Conservation (phyloP, 2,329 filamentous ascomycete genomes). For the Penicillium psychrosexuale region DNA sequence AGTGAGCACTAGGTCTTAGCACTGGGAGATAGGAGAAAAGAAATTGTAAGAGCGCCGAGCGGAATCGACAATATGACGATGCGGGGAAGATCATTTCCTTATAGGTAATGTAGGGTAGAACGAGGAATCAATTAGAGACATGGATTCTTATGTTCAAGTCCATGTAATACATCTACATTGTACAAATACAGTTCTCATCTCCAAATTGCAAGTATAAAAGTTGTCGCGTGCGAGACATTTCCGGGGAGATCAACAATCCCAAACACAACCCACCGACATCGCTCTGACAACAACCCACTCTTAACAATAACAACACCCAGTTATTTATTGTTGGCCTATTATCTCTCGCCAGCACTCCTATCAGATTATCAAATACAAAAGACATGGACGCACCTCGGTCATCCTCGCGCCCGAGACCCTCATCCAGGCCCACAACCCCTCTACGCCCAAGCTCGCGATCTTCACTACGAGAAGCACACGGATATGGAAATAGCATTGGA, state of each 20-base stretch:
- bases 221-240: conserved; percentile 1
- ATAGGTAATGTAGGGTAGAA: background rate
- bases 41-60: background rate
- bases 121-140: background rate
- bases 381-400: conserved; percentile 46
- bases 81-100: conserved; percentile 3
- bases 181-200: background rate
- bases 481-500: conserved; percentile 43
- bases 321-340: background rate
- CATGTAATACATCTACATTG: background rate
- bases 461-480: conserved; percentile 75
- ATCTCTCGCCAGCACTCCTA: background rate
- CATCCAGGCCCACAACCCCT: conserved; percentile 83
- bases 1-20: conserved; percentile 2
- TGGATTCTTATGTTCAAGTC: background rate
- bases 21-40: background rate
- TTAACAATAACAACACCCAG: background rate
- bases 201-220: background rate
- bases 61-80: conserved; percentile 9
- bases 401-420: conserved; percentile 59
- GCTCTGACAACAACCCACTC: background rate
- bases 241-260: conserved; percentile 3
- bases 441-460: conserved; percentile 85
- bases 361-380: background rate
- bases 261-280: background rate